Evolutionary conservation across 495 filamentous ascomycete genomes (phyloP), one percentile per base, ranked within the genome.

Genomic region (Penicillium simplicissimum): DNA sequence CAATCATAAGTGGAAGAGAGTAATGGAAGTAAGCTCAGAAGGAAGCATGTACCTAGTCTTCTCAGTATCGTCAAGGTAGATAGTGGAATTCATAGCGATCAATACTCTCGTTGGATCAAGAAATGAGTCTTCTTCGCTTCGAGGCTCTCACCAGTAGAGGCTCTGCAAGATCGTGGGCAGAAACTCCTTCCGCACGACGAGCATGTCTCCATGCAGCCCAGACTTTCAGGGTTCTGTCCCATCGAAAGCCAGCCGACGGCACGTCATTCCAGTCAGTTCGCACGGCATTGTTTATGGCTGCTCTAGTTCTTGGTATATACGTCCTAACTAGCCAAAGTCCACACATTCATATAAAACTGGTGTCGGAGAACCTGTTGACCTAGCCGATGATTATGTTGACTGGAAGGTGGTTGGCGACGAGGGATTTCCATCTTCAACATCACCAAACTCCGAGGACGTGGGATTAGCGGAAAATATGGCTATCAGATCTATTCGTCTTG

Each of bases 181-280:
- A 45, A 4, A 64, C 56, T 8, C 21, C 57, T 11, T 52, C 61
- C 19, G 35, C 57, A 33, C 56, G 57, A n/a, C 21, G 57, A 52
- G 61, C 52, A 21, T 64, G 57, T 47, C 28, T 64, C 25, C 61
- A 64, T 43, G 61, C 61, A 23, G 61, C 43, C 8, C 61, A 64
- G 34, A 51, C 52, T 6, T 51, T 64, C 28, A 40, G 57, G 21
- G 59, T 43, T 10, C 23, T 64, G 7, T 58, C 49, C 10, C 61
- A 59, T 47, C 56, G 61, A 21, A 64, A 64, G 38, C 61, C 61
- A 4, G 57, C 61, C 13, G 61, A 64, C 40, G 61, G 61, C 11
- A 59, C 61, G 2, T 52, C 61, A 2, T 64, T 64, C 25, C 61
- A 64, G 52, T 59, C 61, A 5, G 57, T 64, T 11, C 56, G 57